Evolutionary conservation across 108 stramenopile genomes (phyloP).

Genomic region (Chaetoceros muelleri): DNA sequence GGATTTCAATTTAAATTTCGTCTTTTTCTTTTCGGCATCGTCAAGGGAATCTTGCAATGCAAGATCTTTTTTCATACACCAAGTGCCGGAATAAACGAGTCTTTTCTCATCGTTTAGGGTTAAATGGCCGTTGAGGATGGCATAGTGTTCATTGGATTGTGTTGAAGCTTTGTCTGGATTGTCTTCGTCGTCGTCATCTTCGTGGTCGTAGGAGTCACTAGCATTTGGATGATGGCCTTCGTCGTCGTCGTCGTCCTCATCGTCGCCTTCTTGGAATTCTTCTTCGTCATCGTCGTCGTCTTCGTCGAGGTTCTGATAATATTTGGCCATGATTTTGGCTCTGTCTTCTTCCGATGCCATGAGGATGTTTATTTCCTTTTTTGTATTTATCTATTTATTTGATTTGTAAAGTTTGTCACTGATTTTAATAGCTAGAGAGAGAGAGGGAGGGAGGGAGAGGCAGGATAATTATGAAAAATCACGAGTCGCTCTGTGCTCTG

Average conservation of each 20-base stretch:
- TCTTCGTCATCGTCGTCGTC: conserved; percentile 19
- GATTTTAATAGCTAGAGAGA: too few relatives aligned
- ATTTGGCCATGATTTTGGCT: conserved; percentile 15
- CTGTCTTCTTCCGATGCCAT: conserved; percentile 23
- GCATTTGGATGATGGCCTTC: conserved; percentile 8
- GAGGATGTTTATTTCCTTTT: too few relatives aligned
- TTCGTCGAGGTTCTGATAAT: conserved; percentile 1
- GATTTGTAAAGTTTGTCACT: too few relatives aligned
- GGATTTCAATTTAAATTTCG: conserved; percentile 25
- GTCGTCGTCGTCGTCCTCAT: conserved; percentile 3
- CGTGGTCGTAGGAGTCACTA: conserved; percentile 1
- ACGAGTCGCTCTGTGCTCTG: too few relatives aligned
- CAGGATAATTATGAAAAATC: too few relatives aligned
- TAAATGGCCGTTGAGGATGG: conserved; percentile 14
- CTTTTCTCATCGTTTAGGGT: conserved; percentile 23
- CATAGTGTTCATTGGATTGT: conserved; percentile 2
- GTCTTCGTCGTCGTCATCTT: conserved; percentile 7
- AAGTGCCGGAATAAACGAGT: conserved; percentile 24
- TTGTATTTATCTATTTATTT: too few relatives aligned
- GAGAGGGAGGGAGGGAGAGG: too few relatives aligned
- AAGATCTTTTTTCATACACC: conserved; percentile 12
- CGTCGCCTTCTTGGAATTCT: conserved; percentile 10
- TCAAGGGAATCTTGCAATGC: neutral
- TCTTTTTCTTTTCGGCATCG: neutral
- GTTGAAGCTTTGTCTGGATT: conserved; percentile 3